Base-by-base conservation (phyloP, 345 rosid species). In the Moricandia moricandioides region DNA sequence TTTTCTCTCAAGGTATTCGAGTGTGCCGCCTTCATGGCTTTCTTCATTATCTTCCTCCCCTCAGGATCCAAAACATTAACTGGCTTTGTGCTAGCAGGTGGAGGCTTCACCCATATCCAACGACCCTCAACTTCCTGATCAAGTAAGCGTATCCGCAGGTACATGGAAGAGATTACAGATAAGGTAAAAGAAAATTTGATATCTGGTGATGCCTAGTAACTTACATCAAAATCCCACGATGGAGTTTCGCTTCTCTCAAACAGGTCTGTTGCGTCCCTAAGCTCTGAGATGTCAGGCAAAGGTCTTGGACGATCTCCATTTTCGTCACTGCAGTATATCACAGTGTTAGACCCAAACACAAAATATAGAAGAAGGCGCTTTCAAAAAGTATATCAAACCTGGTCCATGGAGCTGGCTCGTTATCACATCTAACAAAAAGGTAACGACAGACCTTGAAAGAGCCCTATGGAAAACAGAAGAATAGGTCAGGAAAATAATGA, bases 401-500 rank as follows among this genome's bases (percentile, higher is more conserved):
- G 2, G 93, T 89, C 96, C 93, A 88, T 30, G 96, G 95, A 56
- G 88, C 88, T 10, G 90, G 84, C 30, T 87, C 86, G 49, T 87
- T 88, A 79, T 92, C 98, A 71, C 98, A 90, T 72, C 95, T 84
- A 7, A 90, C 90, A 66, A 90, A 92, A 3, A 90, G 83, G 77
- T 88, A 92, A 61, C 93, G 76, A 61, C 97, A 90, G 1, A 92
- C 91, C 72, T 82, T 80, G 12, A 73, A 86, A 17, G 2, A 1
- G 56, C 91, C 93, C 97, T 92, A 67, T 65, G 13, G 5, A 45
- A 21, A 13, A 14, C 52, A 21, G 13, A 71, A 43, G 47, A 75
- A 35, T 35, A 55, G 43, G 17, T 33, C 27, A 52, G 59, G 18
- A 64, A 16, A 47, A 10, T n/a, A 37, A 8, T 60, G n/a, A 1